Evolutionary conservation across 1,139 yeast genomes (phyloP), one percentile per base, ranked within the genome.

Genomic region (Diutina pseudorugosa): DNA sequence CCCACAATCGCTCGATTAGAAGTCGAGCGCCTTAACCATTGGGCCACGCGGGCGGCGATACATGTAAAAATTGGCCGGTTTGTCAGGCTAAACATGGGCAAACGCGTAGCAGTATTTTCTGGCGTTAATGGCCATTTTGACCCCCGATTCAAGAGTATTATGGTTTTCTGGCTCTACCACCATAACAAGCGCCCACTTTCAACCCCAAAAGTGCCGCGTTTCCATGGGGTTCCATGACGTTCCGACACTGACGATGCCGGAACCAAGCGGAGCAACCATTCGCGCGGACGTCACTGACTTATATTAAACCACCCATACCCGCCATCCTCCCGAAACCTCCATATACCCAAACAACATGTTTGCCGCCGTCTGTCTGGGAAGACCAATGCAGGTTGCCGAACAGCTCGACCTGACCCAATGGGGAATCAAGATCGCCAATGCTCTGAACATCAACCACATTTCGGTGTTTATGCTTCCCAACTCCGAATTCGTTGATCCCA

Each of bases 381-480:
- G 82, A 61, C 80, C 82, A 50, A 68, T 79, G 45, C 78, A 76
- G 56, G 59, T 77, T 54, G 82, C 82, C 1, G 70, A 74, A 57
- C 91, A 83, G 60, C 81, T 85, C 9, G 90, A 82, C 51, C 71
- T 75, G 23, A 76, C 75, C 56, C 82, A 83, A 60, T 85, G 76
- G 59, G 83, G 83, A n/a, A 72, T 83, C 53, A 71, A 70, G 50
- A 74, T 85, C 5, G 75, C 77, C 53, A 81, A 83, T 62, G 89
- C 87, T 0, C 71, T 82, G 23, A 75, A 74, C 55, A 74, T 85
- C 42, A 83, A 89, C 51, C 91, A 86, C 62, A 74, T 89, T 52
- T 84, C 93, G 2, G 71, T 89, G 19, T 89, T 89, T 61, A 69
- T 87, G 43, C 73, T 89, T 11, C 96, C 96, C 1, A 85, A 81